phyloP scores from a whole-genome alignment of 1,139 yeast genomes.

The Debaryomyces robertsiae region DNA sequence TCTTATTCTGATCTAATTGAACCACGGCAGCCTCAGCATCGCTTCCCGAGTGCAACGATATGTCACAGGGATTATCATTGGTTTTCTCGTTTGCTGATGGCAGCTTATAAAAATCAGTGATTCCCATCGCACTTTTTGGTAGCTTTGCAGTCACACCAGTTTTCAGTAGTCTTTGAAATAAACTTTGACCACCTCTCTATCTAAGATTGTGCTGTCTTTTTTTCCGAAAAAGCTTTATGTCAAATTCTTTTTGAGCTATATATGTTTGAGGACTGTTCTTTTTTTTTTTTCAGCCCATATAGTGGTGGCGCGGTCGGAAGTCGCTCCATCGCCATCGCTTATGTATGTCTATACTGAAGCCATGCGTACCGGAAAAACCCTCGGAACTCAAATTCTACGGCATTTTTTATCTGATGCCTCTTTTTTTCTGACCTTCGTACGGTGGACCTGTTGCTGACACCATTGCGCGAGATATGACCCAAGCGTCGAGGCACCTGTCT shows the following conservation, averaged over 20 bases:
- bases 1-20: constrained; percentile 54
- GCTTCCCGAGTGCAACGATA: constrained; percentile 7
- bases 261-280: no score
- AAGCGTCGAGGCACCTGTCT: not conserved
- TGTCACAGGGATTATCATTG: constrained; percentile 8
- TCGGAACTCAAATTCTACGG: constrained; percentile 3
- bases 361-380: constrained; percentile 1
- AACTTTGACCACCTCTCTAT: not conserved
- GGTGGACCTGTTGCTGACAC: constrained; percentile 1
- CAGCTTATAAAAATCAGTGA: constrained; percentile 10
- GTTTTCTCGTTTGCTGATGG: constrained; percentile 5
- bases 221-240: not conserved
- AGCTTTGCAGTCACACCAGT: no score
- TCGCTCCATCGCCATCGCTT: no score
- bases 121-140: constrained; percentile 8
- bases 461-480: constrained; percentile 2
- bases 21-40: constrained; percentile 37
- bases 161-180: no score
- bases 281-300: no score
- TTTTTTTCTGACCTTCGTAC: not conserved
- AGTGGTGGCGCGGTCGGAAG: no score
- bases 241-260: not conserved
- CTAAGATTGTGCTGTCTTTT: not conserved
- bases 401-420: constrained; percentile 4
- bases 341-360: no score